Percentiles rank a stretch among this genome's conserved stretches.
These are phyloP conservation scores for Zasmidium citrigriseum DNA, from an alignment of 2,329 filamentous ascomycete genomes.

Conservation along the genomic window DNA sequence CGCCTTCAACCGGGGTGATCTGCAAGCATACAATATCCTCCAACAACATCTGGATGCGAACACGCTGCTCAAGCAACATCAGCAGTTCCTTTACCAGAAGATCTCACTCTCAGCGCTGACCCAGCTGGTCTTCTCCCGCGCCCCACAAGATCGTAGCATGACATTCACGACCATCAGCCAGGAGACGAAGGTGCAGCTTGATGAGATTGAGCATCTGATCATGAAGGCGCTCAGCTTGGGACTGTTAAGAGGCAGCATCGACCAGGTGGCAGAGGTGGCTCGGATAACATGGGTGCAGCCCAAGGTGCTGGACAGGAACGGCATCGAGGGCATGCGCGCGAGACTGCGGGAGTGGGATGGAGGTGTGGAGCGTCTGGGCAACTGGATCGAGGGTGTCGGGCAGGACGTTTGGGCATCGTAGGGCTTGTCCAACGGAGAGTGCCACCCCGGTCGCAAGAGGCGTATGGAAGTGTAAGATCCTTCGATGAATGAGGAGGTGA, in stretches of 20 bases:
- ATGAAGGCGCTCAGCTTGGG: conserved; percentile 99
- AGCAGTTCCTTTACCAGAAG: conserved; percentile 88
- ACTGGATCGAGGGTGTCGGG: conserved; percentile 93
- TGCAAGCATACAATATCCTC: conserved; percentile 81
- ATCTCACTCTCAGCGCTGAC: conserved; percentile 96
- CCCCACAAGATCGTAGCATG: conserved; percentile 94
- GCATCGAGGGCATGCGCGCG: conserved; percentile 89
- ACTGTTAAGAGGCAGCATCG: conserved; percentile 85
- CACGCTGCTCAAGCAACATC: conserved; percentile 74
- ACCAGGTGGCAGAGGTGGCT: conserved; percentile 92
- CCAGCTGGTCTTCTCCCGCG: conserved; percentile 92
- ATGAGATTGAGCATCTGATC: conserved; percentile 95
- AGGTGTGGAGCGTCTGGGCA: conserved; percentile 91
- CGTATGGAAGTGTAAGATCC: neutral
- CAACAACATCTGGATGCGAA: conserved; percentile 72
- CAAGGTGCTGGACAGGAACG: conserved; percentile 92
- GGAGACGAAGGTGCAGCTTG: conserved; percentile 86
- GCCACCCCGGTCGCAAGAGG: neutral
- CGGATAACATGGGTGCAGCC: conserved; percentile 99
- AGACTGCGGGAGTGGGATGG: conserved; percentile 92
- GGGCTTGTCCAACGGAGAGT: conserved; percentile 2
- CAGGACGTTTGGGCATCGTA: conserved; percentile 94
- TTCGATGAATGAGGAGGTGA: neutral
- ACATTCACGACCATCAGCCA: conserved; percentile 83
- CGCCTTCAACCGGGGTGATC: conserved; percentile 94